phyloP scores from a whole-genome alignment of 768 basidiomycete species.

The Hygrophorus russula region DNA sequence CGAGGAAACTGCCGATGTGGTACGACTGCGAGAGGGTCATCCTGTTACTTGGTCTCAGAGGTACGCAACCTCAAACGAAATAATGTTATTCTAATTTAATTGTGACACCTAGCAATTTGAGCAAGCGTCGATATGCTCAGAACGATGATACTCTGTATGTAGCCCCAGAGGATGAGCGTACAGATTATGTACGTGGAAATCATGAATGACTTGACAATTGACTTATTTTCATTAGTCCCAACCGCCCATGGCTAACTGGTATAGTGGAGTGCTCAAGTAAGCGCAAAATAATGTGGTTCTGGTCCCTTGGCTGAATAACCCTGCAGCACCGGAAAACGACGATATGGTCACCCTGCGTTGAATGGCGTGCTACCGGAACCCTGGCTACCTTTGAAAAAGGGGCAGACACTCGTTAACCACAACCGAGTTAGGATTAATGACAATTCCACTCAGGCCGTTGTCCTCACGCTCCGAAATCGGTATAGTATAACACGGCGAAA shows the following conservation, averaged over 20 bases:
- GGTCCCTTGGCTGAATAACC: constrained; percentile 5
- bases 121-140: constrained; percentile 77
- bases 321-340: constrained; percentile 78
- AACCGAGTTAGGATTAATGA: constrained; percentile 25
- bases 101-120: constrained; percentile 53
- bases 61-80: constrained; percentile 24
- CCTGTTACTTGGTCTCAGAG: constrained; percentile 86
- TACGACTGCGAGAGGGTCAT: constrained; percentile 67
- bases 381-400: constrained; percentile 87
- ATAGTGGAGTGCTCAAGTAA: constrained; percentile 84
- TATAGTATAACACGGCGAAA: constrained; percentile 38
- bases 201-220: not conserved
- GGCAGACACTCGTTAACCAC: constrained; percentile 61
- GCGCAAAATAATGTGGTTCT: constrained; percentile 8
- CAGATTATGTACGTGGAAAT: constrained; percentile 59
- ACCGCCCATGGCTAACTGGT: constrained; percentile 95
- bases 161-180: constrained; percentile 86
- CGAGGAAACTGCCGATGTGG: constrained; percentile 73
- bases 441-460: constrained; percentile 53
- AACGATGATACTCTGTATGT: constrained; percentile 94
- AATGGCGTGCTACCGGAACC: constrained; percentile 89
- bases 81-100: constrained; percentile 1
- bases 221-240: constrained; percentile 51
- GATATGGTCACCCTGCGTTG: constrained; percentile 92
- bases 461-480: constrained; percentile 71